A percentile compares a stretch with the other conserved stretches of the same genome.
phyloP scores from a whole-genome alignment of 148 eudicot genomes.

The Mesembryanthemum crystallinum region DNA sequence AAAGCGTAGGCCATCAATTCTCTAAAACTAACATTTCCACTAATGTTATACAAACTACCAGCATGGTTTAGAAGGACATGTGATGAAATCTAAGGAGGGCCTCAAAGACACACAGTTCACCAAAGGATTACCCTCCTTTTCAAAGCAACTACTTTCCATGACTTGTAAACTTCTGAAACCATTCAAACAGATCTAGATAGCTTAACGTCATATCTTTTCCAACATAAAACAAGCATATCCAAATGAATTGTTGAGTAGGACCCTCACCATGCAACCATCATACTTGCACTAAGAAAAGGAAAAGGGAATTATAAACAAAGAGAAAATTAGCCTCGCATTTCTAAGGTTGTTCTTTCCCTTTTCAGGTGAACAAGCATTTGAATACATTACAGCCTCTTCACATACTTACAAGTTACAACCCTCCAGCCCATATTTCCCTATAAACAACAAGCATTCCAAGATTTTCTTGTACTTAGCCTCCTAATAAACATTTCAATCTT shows the following conservation, averaged over 20 bases:
- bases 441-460: conserved; percentile 4
- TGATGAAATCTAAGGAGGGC: no score
- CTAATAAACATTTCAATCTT: neutral
- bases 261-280: neutral
- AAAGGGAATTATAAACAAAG: neutral
- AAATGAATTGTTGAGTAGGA: neutral
- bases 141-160: neutral
- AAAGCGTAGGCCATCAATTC: no score
- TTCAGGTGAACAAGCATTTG: neutral
- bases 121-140: no score
- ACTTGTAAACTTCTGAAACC: neutral
- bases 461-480: neutral
- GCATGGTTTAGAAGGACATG: no score
- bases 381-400: neutral
- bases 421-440: neutral
- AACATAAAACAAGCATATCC: neutral
- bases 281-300: neutral
- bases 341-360: no score
- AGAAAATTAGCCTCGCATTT: no score
- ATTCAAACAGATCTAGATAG: neutral
- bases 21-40: no score
- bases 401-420: neutral
- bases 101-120: no score
- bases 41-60: no score
- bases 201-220: neutral